Evolutionary conservation across 1,284 basidiomycete genomes (phyloP).

Genomic region (Mycena citricolor): DNA sequence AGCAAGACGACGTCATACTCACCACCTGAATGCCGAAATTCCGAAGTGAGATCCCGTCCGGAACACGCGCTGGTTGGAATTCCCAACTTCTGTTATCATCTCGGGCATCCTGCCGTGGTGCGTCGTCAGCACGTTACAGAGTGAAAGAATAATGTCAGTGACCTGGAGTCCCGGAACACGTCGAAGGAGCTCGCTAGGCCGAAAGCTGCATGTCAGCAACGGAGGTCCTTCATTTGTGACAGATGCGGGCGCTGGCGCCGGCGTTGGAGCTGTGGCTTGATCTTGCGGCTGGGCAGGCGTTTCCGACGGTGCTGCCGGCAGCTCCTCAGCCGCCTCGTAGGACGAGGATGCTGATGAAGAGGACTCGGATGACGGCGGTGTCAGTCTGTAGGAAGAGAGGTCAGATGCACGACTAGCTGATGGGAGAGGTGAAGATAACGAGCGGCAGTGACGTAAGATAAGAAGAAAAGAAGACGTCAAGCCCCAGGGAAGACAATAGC

Average conservation of each 20-base stretch:
- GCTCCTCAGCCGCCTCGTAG: neutral
- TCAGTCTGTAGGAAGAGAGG: constrained; percentile 6
- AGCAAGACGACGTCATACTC: constrained; percentile 35
- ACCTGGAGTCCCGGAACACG: constrained; percentile 11
- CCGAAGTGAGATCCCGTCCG: constrained; percentile 72
- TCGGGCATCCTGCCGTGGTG: neutral
- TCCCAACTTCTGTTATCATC: constrained; percentile 47
- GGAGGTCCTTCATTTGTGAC: no score
- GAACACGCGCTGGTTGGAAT: constrained; percentile 65
- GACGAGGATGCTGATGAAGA: constrained; percentile 18
- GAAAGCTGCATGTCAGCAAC: constrained; percentile 51
- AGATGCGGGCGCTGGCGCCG: no score
- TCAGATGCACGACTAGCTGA: no score
- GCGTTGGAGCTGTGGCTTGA: constrained; percentile 17
- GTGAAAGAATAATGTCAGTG: neutral
- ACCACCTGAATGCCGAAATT: constrained; percentile 85
- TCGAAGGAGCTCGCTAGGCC: constrained; percentile 43
- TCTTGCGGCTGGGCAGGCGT: constrained; percentile 11
- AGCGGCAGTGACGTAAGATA: neutral
- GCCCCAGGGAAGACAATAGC: neutral
- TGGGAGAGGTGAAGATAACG: neutral
- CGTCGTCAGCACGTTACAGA: neutral
- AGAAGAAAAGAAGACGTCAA: neutral
- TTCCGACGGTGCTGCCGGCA: constrained; percentile 1
- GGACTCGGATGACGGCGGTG: constrained; percentile 20